phyloP scores from a whole-genome alignment of 345 rosid species.

The Schrenkiella parvula region DNA sequence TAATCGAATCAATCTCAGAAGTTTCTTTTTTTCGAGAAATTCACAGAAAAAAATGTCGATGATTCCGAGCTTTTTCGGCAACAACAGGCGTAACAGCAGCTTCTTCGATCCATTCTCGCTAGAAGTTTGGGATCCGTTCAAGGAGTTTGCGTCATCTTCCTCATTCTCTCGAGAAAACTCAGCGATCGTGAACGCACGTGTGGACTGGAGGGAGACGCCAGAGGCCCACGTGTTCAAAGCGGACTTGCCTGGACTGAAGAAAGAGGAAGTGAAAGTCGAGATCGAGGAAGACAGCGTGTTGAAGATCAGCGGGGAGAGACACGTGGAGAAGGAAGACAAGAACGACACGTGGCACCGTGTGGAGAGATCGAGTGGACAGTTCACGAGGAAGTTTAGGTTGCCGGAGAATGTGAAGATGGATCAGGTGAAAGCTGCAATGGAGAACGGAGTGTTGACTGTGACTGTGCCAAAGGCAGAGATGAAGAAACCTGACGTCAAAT shows the following conservation, averaged over 20 bases:
- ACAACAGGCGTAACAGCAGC: slow-evolving; percentile 33
- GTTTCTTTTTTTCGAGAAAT: not conserved
- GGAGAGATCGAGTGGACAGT: slow-evolving; percentile 29
- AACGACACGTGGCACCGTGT: slow-evolving; percentile 33
- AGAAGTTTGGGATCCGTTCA: slow-evolving; percentile 28
- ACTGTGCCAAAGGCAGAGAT: slow-evolving; percentile 44
- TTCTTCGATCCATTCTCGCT: slow-evolving; percentile 36
- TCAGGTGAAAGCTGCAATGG: slow-evolving; percentile 49
- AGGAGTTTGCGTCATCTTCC: not conserved
- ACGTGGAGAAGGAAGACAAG: slow-evolving; percentile 37
- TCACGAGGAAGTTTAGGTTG: slow-evolving; percentile 32
- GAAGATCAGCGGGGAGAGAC: slow-evolving; percentile 37
- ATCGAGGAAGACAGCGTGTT: slow-evolving; percentile 34
- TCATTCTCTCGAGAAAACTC: slow-evolving; percentile 13
- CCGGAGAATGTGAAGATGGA: slow-evolving; percentile 39
- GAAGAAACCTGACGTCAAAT: slow-evolving; percentile 36
- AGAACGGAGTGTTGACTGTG: slow-evolving; percentile 52
- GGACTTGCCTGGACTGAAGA: slow-evolving; percentile 33
- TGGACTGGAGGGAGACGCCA: slow-evolving; percentile 34
- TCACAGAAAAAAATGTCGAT: slow-evolving; percentile 26
- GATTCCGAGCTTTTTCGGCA: slow-evolving; percentile 40
- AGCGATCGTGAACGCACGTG: slow-evolving; percentile 27
- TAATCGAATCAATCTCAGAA: not conserved
- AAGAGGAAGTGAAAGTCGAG: slow-evolving; percentile 44
- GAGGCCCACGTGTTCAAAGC: slow-evolving; percentile 38